Evolutionary conservation across 805 yeast genomes (phyloP).

Genomic region (Candida tammaniensis): DNA sequence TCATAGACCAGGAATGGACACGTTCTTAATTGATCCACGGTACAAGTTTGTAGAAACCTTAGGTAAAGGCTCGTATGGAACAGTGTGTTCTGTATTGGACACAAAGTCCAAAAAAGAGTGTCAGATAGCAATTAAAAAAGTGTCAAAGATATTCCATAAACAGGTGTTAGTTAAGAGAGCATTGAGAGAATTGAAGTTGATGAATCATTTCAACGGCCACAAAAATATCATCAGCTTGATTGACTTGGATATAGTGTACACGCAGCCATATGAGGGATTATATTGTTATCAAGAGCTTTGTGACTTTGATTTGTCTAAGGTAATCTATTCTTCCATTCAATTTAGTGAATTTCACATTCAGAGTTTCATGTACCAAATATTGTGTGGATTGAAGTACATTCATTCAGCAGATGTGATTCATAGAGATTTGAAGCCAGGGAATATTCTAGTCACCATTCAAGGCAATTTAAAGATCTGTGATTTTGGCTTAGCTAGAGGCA

Average conservation of each 20-base stretch:
- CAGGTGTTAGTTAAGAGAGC: slow-evolving; percentile 76
- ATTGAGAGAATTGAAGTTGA: slow-evolving; percentile 73
- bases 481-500: slow-evolving; percentile 88
- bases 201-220: slow-evolving; percentile 85
- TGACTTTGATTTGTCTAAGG: slow-evolving; percentile 76
- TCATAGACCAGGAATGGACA: neutral
- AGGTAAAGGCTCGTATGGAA: slow-evolving; percentile 87
- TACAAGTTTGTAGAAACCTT: slow-evolving; percentile 57
- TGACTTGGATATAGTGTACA: slow-evolving; percentile 68
- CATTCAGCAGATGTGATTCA: slow-evolving; percentile 93
- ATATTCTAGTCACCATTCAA: slow-evolving; percentile 69
- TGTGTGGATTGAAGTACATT: slow-evolving; percentile 83
- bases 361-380: slow-evolving; percentile 71
- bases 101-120: slow-evolving; percentile 16
- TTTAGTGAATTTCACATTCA: slow-evolving; percentile 83
- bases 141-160: slow-evolving; percentile 63
- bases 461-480: slow-evolving; percentile 87
- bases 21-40: slow-evolving; percentile 58
- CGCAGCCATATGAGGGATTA: slow-evolving; percentile 75
- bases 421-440: slow-evolving; percentile 90
- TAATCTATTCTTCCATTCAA: slow-evolving; percentile 74
- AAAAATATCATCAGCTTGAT: slow-evolving; percentile 71
- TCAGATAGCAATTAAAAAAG: slow-evolving; percentile 75
- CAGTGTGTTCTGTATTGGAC: slow-evolving; percentile 74
- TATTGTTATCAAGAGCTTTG: slow-evolving; percentile 86